A percentile compares a stretch with the other conserved stretches of the same genome.
These are phyloP conservation scores for Pseudogymnoascus sp. DNA, from an alignment of 2,329 filamentous ascomycete species.

Conservation along the genomic window DNA sequence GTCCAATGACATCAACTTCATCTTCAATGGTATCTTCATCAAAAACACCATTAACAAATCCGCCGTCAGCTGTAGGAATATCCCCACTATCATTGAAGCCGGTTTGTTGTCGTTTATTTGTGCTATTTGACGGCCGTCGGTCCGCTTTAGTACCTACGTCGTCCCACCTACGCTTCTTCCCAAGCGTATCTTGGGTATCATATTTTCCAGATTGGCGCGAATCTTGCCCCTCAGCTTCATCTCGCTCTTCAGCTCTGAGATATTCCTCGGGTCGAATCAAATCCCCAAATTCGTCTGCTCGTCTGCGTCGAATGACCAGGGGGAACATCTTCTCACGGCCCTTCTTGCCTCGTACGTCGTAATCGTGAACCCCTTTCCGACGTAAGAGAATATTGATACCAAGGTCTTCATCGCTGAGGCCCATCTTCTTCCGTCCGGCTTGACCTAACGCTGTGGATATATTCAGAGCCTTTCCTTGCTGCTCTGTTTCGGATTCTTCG, in stretches of 20 bases:
- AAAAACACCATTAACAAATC: slow-evolving; percentile 34
- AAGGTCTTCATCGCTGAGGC: slow-evolving; percentile 79
- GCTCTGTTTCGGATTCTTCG: slow-evolving; percentile 80
- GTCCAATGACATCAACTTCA: slow-evolving; percentile 49
- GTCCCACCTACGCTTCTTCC: slow-evolving; percentile 92
- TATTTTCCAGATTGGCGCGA: slow-evolving; percentile 42
- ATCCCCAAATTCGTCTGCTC: slow-evolving; percentile 87
- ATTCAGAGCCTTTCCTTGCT: slow-evolving; percentile 86
- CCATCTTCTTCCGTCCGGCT: slow-evolving; percentile 74
- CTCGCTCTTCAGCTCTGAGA: slow-evolving; percentile 82
- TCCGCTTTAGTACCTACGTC: slow-evolving; percentile 45
- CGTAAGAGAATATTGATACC: slow-evolving; percentile 86
- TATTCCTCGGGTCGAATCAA: slow-evolving; percentile 91
- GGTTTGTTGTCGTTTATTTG: slow-evolving; percentile 52
- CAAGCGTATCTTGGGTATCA: slow-evolving; percentile 54
- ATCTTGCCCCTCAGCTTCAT: slow-evolving; percentile 61
- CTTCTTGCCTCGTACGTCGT: slow-evolving; percentile 82
- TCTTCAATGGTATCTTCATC: slow-evolving; percentile 55
- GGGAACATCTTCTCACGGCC: slow-evolving; percentile 91
- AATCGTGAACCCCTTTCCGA: slow-evolving; percentile 86
- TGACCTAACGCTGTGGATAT: slow-evolving; percentile 79
- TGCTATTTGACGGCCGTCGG: slow-evolving; percentile 33
- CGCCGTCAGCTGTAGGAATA: slow-evolving; percentile 34
- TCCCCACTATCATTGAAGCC: slow-evolving; percentile 27
- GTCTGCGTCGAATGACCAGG: slow-evolving; percentile 67